Base-by-base conservation (phyloP, 1,284 basidiomycete species). In the Ganoderma resinaceum region DNA sequence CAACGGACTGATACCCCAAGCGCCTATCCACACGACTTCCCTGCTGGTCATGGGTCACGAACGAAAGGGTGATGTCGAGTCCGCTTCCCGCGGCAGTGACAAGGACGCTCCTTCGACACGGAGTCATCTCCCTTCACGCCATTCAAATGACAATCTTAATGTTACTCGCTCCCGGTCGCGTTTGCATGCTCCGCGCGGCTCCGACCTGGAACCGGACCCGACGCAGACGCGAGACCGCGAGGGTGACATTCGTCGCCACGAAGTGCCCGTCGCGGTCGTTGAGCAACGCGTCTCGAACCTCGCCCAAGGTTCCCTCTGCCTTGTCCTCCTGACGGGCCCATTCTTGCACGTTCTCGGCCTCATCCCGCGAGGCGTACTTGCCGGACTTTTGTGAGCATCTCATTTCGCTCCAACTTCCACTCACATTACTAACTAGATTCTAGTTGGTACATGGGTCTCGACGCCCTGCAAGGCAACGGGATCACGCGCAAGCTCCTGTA, bases 1-100 rank as follows among this genome's bases (percentile, higher is more conserved):
- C 0, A 98, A 99, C 76, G 97, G 96, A 3, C 86, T 97, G 29
- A 98, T 99, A 61, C 97, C 97, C 0, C 97, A 99, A 81, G 97
- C 97, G 0, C 97, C 97, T 0, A 94, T 98, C 31, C 96, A 98
- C 76, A 98, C 97, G 0, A 88, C 90, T 16, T 93, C 95, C 8
- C 87, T 99, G 0, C 84, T 94, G 20, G 86, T 97, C 49, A 91
- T 95, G 86, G 90, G 91, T 1, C 80, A 75, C 18, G 79, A 81
- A 2, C 61, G 72, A 42, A 89, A 84, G 69, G 82, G 80, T 33
- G 78, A 86, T 26, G 74, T 78, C 11, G 86, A 86, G 83, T 83
- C 23, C 43, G 61, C 9, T 68, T 78, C 80, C 11, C 40, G 35
- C 35, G 6, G 7, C 43, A 4, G 35, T 2, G 3, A 18, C 43